Conservation (phyloP, 805 yeast species). For the Komagataella kurtzmanii region DNA sequence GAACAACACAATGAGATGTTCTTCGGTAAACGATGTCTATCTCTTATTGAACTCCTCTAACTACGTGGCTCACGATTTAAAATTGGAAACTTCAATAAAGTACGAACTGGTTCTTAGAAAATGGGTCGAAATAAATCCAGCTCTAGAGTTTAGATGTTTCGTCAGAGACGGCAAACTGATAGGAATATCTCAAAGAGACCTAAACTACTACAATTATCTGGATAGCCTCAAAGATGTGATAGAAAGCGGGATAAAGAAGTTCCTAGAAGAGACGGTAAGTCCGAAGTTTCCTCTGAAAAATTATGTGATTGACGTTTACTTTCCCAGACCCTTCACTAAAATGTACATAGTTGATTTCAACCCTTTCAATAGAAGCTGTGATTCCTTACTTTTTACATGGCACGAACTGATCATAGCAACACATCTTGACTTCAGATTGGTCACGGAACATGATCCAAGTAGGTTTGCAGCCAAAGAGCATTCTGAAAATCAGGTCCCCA, state of each 20-base stretch:
- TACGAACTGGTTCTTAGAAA: conserved; percentile 67
- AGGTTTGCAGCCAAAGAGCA: conserved; percentile 73
- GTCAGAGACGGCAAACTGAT: conserved; percentile 49
- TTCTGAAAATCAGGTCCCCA: conserved; percentile 84
- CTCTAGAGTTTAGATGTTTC: conserved; percentile 84
- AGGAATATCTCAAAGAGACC: conserved; percentile 77
- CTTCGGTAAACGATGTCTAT: conserved; percentile 61
- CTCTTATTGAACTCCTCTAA: conserved; percentile 76
- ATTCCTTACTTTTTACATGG: conserved; percentile 74
- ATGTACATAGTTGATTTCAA: conserved; percentile 75
- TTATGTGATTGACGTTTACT: conserved; percentile 69
- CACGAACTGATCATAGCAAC: conserved; percentile 43
- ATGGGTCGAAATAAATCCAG: conserved; percentile 79
- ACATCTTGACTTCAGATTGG: conserved; percentile 45
- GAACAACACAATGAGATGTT: conserved; percentile 63
- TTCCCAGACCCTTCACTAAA: conserved; percentile 59
- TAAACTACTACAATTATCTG: conserved; percentile 69
- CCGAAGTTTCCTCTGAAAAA: conserved; percentile 37
- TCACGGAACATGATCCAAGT: conserved; percentile 56
- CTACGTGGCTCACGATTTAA: conserved; percentile 73
- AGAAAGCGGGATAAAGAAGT: conserved; percentile 31
- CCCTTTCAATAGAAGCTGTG: conserved; percentile 72
- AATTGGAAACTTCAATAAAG: not conserved
- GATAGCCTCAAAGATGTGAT: conserved; percentile 35
- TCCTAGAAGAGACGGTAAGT: conserved; percentile 34